phyloP scores from a whole-genome alignment of 495 filamentous ascomycete genomes.

The Tuber indicum region DNA sequence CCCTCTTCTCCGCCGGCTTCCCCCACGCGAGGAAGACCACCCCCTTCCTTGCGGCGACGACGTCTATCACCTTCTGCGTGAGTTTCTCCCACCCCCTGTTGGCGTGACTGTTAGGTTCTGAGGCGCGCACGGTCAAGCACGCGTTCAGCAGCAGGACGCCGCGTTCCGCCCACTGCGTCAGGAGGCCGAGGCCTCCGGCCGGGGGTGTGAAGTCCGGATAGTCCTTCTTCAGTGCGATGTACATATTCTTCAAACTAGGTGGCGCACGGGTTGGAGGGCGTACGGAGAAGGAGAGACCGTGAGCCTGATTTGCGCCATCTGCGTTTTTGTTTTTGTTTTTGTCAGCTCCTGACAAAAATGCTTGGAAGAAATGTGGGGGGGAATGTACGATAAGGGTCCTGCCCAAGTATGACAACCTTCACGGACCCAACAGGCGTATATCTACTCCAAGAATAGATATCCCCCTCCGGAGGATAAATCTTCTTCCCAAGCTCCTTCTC shows the following conservation, averaged over 20 bases:
- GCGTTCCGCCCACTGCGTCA: conserved; percentile 87
- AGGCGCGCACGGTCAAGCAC: conserved; percentile 81
- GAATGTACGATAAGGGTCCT: conserved; percentile 74
- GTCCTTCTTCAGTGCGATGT: conserved; percentile 73
- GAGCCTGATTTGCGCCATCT: conserved; percentile 86
- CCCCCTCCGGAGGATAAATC: conserved; percentile 75
- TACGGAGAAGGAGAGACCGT: conserved; percentile 91
- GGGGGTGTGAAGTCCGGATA: conserved; percentile 74
- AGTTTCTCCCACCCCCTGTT: conserved; percentile 85
- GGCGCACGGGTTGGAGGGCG: conserved; percentile 81
- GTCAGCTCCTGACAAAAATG: background rate
- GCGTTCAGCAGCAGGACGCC: conserved; percentile 91
- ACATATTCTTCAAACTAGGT: conserved; percentile 86
- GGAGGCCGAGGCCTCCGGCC: conserved; percentile 66
- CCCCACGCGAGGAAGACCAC: conserved; percentile 97
- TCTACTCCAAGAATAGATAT: conserved; percentile 95
- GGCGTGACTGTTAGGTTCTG: conserved; percentile 74
- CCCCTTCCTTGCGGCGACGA: conserved; percentile 70
- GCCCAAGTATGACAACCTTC: conserved; percentile 83
- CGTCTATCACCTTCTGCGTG: conserved; percentile 83
- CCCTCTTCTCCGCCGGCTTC: conserved; percentile 65
- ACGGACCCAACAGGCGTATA: conserved; percentile 82
- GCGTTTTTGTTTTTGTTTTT: background rate
- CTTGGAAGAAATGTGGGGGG: background rate
- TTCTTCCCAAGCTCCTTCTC: conserved; percentile 67